Conservation (phyloP, 352 stramenopile genomes). For the Pythium phragmitis region DNA sequence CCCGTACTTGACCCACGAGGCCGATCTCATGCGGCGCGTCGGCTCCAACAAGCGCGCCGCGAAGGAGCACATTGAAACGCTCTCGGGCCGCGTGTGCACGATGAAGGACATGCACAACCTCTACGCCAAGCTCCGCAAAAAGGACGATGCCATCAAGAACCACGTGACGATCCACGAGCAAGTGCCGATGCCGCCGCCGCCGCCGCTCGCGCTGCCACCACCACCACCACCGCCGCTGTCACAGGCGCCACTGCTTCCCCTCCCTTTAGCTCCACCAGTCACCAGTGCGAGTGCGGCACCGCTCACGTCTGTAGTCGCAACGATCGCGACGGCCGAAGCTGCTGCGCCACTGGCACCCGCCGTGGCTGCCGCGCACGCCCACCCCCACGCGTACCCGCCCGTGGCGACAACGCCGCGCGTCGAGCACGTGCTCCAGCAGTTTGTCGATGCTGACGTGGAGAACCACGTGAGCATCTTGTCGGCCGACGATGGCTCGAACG, state of each 20-base stretch:
- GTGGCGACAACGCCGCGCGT: slow-evolving; percentile 31
- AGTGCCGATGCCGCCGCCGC: not conserved
- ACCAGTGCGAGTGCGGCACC: not conserved
- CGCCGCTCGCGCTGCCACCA: slow-evolving; percentile 5
- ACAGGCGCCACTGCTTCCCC: not conserved
- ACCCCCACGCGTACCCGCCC: not conserved
- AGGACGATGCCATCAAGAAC: slow-evolving; percentile 53
- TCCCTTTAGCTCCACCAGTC: not conserved
- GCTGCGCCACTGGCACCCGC: not conserved
- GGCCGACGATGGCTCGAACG: slow-evolving; percentile 67
- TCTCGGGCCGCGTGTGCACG: slow-evolving; percentile 68
- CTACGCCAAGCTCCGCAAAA: slow-evolving; percentile 59
- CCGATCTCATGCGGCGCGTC: slow-evolving; percentile 67
- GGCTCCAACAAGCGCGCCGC: slow-evolving; percentile 67
- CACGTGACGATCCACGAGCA: slow-evolving; percentile 28
- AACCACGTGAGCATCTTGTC: slow-evolving; percentile 78
- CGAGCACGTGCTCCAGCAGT: slow-evolving; percentile 59
- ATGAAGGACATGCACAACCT: slow-evolving; percentile 86
- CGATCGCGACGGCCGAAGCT: not conserved
- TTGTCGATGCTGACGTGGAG: slow-evolving; percentile 67
- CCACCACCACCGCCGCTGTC: not conserved
- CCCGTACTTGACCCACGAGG: slow-evolving; percentile 67
- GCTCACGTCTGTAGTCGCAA: not conserved
- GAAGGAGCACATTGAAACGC: slow-evolving; percentile 59
- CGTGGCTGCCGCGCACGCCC: not conserved